Conservation (phyloP, 192 early-diverging fungal species). For the Dissophora ornata region DNA sequence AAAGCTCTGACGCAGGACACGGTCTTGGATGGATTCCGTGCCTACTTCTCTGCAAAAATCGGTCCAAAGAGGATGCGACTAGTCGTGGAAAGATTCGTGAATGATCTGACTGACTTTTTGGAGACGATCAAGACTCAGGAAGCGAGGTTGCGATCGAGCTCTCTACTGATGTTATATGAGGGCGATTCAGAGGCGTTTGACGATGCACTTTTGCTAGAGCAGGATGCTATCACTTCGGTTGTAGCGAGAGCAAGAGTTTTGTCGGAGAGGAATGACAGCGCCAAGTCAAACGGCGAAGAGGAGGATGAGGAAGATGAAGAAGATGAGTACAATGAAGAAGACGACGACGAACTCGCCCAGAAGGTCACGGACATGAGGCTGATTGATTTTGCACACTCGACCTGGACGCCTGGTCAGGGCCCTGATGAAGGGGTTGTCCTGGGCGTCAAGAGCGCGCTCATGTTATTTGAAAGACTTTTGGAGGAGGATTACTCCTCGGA, state of each 20-base stretch:
- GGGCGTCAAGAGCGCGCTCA: conserved; percentile 71
- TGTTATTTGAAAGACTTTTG: conserved; percentile 63
- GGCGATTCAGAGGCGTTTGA: conserved; percentile 65
- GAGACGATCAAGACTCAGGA: conserved; percentile 64
- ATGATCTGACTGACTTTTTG: conserved; percentile 67
- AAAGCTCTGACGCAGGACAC: conserved; percentile 63
- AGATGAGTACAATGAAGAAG: conserved; percentile 46
- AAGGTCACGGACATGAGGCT: conserved; percentile 74
- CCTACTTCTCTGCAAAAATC: conserved; percentile 71
- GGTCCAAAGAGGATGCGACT: conserved; percentile 62
- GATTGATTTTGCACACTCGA: conserved; percentile 94
- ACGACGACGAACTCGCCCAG: conserved; percentile 42
- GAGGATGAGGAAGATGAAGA: conserved; percentile 12
- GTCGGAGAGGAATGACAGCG: conserved; percentile 28
- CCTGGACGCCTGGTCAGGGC: conserved; percentile 69
- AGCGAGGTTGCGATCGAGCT: conserved; percentile 76
- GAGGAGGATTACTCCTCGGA: conserved; percentile 26
- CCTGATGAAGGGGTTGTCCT: conserved; percentile 76
- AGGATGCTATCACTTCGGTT: conserved; percentile 39
- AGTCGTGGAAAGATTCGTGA: conserved; percentile 70
- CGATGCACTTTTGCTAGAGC: conserved; percentile 58
- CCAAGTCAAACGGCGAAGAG: conserved; percentile 20
- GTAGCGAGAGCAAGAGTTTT: conserved; percentile 42
- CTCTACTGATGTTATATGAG: conserved; percentile 87
- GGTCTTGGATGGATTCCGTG: conserved; percentile 65